Evolutionary conservation across 2,329 filamentous ascomycete species (phyloP).

Genomic region (Penicillium sp.): DNA sequence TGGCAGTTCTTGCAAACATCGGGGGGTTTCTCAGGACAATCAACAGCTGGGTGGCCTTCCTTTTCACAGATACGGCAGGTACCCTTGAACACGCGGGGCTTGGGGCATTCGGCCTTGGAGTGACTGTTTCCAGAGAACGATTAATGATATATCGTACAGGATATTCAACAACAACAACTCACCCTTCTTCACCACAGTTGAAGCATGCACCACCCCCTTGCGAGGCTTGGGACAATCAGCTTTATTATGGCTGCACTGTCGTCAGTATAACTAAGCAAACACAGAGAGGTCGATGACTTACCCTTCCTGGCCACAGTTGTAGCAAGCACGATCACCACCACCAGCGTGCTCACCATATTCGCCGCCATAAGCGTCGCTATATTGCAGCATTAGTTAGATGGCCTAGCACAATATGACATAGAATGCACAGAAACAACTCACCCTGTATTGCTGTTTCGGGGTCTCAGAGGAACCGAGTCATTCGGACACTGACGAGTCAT

Average conservation of each 20-base stretch:
- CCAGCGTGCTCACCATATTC: neutral
- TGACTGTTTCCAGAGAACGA: slow-evolving; percentile 6
- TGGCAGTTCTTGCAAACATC: slow-evolving; percentile 49
- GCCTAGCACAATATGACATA: slow-evolving; percentile 1
- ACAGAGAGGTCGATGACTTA: slow-evolving; percentile 1
- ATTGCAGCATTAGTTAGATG: neutral
- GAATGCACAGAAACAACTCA: slow-evolving; percentile 28
- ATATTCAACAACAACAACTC: neutral
- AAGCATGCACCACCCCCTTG: slow-evolving; percentile 8
- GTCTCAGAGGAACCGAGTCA: slow-evolving; percentile 6
- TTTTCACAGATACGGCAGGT: slow-evolving; percentile 47
- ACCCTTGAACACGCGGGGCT: slow-evolving; percentile 49
- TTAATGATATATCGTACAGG: neutral
- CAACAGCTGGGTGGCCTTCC: slow-evolving; percentile 45
- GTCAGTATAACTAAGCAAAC: neutral
- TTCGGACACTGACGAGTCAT: slow-evolving; percentile 46
- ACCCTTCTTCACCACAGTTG: slow-evolving; percentile 15
- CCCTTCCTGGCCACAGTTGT: slow-evolving; percentile 13
- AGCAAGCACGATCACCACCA: slow-evolving; percentile 4
- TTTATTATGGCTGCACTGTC: slow-evolving; percentile 40
- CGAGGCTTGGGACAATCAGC: slow-evolving; percentile 46
- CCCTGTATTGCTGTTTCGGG: slow-evolving; percentile 14
- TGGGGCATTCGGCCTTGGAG: slow-evolving; percentile 39
- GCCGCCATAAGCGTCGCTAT: neutral
- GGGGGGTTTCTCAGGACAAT: slow-evolving; percentile 46